Evolutionary conservation across 345 rosid species (phyloP), one percentile per base, ranked within the genome.

Genomic region (Clarkia xantiana): DNA sequence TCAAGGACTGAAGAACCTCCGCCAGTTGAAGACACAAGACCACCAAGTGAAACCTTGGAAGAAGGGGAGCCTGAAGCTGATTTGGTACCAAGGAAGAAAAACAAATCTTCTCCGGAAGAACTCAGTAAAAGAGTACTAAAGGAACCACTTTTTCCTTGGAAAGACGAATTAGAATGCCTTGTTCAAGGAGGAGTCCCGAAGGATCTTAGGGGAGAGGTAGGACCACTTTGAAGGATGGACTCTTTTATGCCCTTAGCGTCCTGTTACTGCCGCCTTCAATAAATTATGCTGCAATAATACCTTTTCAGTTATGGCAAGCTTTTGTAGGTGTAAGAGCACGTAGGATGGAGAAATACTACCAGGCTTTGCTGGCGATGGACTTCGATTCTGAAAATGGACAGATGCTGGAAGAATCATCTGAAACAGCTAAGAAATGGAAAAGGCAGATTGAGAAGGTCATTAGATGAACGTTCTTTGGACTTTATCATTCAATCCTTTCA

Each of bases 371-470:
- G 59, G 82, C 74, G 44, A 74, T 71, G 63, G 89, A 76, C 54
- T 61, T 62, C 39, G 54, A 59, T 61, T 73, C 70, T 29, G 67
- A 63, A 29, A 81, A 79, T 63, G 59, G 55, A 70, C 57, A 56
- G 23, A 74, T 63, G 36, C 64, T 61, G 10, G 51, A 58, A 54
- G 60, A 41, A 62, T 46, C 82, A 45, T 57, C 76, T 46, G 79
- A 52, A 46, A 64, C 65, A 22, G 63, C 76, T 57, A 61, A 54
- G 59, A 83, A 80, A 54, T 91, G 82, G 91, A 75, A 63, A 67
- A 86, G 68, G 68, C 96, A 86, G 76, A 91, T 91, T 80, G 96
- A 91, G 82, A 86, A 91, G 98, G 98, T 86, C 76, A 55, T 65
- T 75, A 74, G 70, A 72, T 67, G 75, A 76, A 71, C 71, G 62